phyloP scores from a whole-genome alignment of 257 asterid genomes.

The Nicotiana knightiana region DNA sequence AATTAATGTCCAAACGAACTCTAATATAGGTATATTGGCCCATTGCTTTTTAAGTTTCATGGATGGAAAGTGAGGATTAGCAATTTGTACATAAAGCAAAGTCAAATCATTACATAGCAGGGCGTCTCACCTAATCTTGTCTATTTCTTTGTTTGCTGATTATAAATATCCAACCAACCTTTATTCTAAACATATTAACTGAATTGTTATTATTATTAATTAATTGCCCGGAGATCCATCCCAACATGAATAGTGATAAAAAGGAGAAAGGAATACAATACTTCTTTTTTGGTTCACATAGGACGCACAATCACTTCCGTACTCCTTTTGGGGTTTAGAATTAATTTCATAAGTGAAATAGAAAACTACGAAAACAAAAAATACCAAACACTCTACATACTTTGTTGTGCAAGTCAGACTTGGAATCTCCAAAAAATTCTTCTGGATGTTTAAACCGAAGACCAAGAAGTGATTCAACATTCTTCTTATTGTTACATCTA shows the following conservation, averaged over 20 bases:
- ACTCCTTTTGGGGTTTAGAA: background rate
- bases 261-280: too few relatives aligned
- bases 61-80: background rate
- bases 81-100: background rate
- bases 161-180: background rate
- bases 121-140: slow-evolving; percentile 1
- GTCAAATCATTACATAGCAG: background rate
- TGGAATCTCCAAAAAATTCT: background rate
- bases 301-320: background rate
- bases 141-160: background rate
- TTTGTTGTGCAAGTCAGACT: background rate
- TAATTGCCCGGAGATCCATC: background rate
- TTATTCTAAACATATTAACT: background rate
- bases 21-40: background rate
- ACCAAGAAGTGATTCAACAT: background rate
- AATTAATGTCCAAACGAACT: too few relatives aligned
- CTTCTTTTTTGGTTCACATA: background rate
- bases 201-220: background rate
- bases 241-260: too few relatives aligned
- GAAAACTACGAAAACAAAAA: background rate
- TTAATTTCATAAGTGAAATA: background rate
- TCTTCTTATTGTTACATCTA: background rate
- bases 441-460: background rate
- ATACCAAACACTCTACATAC: background rate
- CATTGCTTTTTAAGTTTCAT: background rate